Evolutionary conservation across 352 stramenopile genomes (phyloP).

Genomic region (Pilasporangium apinafurcum): DNA sequence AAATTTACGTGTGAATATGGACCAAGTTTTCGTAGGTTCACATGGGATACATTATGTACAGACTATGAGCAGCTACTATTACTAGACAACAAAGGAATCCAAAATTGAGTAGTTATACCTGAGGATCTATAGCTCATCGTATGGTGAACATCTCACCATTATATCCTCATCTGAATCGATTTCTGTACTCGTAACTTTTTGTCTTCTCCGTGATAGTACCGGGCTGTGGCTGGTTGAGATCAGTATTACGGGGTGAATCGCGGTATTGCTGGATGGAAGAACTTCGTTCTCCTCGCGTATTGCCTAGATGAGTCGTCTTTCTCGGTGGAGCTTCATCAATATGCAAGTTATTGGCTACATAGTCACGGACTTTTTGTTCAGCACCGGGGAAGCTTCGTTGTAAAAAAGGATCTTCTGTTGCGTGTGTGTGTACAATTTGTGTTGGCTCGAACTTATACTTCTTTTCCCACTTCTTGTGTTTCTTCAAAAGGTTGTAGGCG

Average conservation of each 20-base stretch:
- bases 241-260: conserved; percentile 1
- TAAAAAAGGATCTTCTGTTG: conserved; percentile 69
- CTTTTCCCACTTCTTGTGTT: conserved; percentile 87
- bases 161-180: too few species aligned
- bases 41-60: conserved; percentile 14
- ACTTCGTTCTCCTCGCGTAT: conserved; percentile 9
- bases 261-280: conserved; percentile 22
- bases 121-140: too few species aligned
- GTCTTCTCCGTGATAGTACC: too few species aligned
- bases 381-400: conserved; percentile 45
- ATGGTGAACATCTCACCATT: too few species aligned
- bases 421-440: conserved; percentile 28
- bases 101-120: too few species aligned
- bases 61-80: conserved; percentile 18
- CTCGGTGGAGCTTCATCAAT: too few species aligned
- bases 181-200: too few species aligned
- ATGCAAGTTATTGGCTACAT: too few species aligned
- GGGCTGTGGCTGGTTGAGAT: too few species aligned
- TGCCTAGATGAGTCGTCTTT: too few species aligned
- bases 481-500: conserved; percentile 79
- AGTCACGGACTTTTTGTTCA: conserved; percentile 53
- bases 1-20: conserved; percentile 7
- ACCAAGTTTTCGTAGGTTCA: conserved; percentile 16
- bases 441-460: conserved; percentile 55
- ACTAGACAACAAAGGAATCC: too few species aligned